Evolutionary conservation across 371 early-diverging fungal genomes (phyloP).

Genomic region (Homolaphlyctis polyrhiza): DNA sequence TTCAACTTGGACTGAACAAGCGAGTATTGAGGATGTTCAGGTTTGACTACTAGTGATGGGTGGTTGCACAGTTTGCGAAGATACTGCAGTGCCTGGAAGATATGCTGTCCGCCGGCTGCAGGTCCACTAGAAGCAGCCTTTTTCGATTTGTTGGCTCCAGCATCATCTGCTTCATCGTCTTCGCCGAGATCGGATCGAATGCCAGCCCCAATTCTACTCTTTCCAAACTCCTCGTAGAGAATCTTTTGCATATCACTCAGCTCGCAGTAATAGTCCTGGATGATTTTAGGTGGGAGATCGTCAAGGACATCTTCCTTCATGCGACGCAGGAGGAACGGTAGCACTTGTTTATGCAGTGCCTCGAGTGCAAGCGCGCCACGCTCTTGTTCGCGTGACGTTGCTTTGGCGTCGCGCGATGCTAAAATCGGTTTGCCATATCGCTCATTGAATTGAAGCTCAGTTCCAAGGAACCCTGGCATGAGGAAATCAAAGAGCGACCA

Average conservation of each 20-base stretch:
- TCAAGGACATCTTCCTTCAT: slow-evolving; percentile 98
- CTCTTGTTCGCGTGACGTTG: slow-evolving; percentile 71
- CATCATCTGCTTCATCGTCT: slow-evolving; percentile 15
- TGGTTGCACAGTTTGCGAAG: slow-evolving; percentile 95
- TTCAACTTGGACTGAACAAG: slow-evolving; percentile 58
- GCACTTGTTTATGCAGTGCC: slow-evolving; percentile 91
- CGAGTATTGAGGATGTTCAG: slow-evolving; percentile 76
- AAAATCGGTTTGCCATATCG: slow-evolving; percentile 87
- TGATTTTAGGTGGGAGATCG: slow-evolving; percentile 99
- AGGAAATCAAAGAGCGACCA: slow-evolving; percentile 98
- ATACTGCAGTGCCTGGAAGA: slow-evolving; percentile 96
- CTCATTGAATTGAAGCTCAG: slow-evolving; percentile 86
- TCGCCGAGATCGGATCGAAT: slow-evolving; percentile 27
- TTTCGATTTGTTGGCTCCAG: slow-evolving; percentile 31
- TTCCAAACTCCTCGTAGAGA: slow-evolving; percentile 83
- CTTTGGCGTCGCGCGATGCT: slow-evolving; percentile 84
- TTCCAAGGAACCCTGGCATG: slow-evolving; percentile 96
- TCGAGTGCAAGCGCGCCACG: slow-evolving; percentile 82
- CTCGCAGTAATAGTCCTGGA: slow-evolving; percentile 95
- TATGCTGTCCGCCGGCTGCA: slow-evolving; percentile 50
- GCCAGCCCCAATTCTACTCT: neutral
- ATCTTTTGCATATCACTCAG: slow-evolving; percentile 75
- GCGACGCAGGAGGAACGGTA: slow-evolving; percentile 96
- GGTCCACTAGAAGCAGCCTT: neutral
- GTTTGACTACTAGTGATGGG: slow-evolving; percentile 82